phyloP scores from a whole-genome alignment of 2,329 filamentous ascomycete genomes.

The Ceratocystis smalleyi region DNA sequence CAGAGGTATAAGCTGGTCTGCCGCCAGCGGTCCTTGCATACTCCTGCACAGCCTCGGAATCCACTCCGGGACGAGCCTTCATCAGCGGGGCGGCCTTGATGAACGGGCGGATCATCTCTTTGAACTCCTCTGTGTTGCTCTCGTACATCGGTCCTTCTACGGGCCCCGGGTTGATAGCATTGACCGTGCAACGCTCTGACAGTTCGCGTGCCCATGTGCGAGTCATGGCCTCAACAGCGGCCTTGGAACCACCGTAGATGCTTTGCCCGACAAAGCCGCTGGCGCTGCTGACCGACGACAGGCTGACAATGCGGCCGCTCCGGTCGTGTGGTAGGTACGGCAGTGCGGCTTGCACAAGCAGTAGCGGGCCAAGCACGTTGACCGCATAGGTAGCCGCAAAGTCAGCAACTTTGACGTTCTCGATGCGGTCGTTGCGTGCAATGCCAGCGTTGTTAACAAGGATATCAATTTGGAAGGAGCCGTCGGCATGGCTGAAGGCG shows the following conservation, averaged over 20 bases:
- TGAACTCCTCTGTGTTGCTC: constrained; percentile 29
- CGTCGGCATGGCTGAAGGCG: constrained; percentile 36
- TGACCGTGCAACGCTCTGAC: constrained; percentile 37
- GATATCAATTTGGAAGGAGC: constrained; percentile 56
- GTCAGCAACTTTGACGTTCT: constrained; percentile 46
- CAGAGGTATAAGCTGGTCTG: constrained; percentile 18
- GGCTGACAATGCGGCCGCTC: constrained; percentile 40
- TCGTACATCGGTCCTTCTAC: constrained; percentile 39
- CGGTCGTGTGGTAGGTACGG: constrained; percentile 56
- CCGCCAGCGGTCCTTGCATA: constrained; percentile 18
- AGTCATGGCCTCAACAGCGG: constrained; percentile 43
- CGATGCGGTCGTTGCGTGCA: constrained; percentile 47
- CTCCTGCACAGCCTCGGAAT: constrained; percentile 17
- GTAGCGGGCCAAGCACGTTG: constrained; percentile 68
- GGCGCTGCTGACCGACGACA: constrained; percentile 39
- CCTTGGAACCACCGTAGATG: constrained; percentile 43
- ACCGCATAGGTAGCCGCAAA: constrained; percentile 60
- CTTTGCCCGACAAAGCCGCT: constrained; percentile 39
- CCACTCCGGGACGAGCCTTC: constrained; percentile 30
- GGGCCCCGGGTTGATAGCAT: constrained; percentile 42
- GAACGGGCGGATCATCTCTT: constrained; percentile 29
- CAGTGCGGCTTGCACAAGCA: constrained; percentile 58
- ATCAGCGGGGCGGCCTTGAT: constrained; percentile 44
- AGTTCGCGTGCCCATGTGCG: constrained; percentile 44
- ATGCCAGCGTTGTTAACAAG: constrained; percentile 77